Percentiles rank a stretch among this genome's conserved stretches.
Evolutionary conservation across 2,329 filamentous ascomycete genomes (phyloP).

Genomic region (Stagonosporopsis chrysanthemi): DNA sequence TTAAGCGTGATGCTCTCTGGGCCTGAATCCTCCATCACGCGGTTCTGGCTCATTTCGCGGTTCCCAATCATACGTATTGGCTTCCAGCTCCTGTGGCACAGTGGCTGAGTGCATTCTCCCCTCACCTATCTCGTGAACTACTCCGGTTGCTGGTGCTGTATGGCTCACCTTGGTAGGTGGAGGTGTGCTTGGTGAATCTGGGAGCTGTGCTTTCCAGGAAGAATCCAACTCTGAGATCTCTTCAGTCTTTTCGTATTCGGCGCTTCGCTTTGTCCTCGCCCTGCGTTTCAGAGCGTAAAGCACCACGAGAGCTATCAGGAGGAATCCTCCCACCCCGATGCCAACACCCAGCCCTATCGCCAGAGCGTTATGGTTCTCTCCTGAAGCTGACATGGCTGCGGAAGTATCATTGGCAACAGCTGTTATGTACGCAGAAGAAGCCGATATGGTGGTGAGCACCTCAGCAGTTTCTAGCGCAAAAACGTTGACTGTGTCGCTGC

Average conservation of each 20-base stretch:
- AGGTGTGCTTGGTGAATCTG: slow-evolving; percentile 1
- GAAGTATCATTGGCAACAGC: slow-evolving; percentile 7
- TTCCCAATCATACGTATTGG: slow-evolving; percentile 15
- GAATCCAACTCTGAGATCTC: slow-evolving; percentile 8
- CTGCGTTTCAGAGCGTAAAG: slow-evolving; percentile 7
- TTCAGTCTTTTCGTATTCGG: slow-evolving; percentile 4
- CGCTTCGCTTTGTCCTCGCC: neutral
- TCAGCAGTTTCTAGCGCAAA: slow-evolving; percentile 25
- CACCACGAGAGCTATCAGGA: slow-evolving; percentile 19
- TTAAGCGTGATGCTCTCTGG: neutral
- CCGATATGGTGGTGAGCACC: slow-evolving; percentile 26
- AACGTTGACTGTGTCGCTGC: slow-evolving; percentile 22
- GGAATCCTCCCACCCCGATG: slow-evolving; percentile 24
- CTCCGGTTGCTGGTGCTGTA: neutral
- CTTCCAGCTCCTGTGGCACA: slow-evolving; percentile 13
- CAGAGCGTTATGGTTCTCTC: slow-evolving; percentile 10
- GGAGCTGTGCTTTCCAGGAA: slow-evolving; percentile 1
- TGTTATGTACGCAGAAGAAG: slow-evolving; percentile 17
- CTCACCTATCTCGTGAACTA: slow-evolving; percentile 9
- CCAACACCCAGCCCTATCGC: slow-evolving; percentile 32
- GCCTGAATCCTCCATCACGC: slow-evolving; percentile 13
- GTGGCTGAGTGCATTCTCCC: neutral
- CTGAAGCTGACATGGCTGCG: neutral
- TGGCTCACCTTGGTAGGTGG: slow-evolving; percentile 5
- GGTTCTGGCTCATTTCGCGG: slow-evolving; percentile 16